Evolutionary conservation across 179 eudicot genomes (phyloP).

Genomic region (Camellia oleifera): DNA sequence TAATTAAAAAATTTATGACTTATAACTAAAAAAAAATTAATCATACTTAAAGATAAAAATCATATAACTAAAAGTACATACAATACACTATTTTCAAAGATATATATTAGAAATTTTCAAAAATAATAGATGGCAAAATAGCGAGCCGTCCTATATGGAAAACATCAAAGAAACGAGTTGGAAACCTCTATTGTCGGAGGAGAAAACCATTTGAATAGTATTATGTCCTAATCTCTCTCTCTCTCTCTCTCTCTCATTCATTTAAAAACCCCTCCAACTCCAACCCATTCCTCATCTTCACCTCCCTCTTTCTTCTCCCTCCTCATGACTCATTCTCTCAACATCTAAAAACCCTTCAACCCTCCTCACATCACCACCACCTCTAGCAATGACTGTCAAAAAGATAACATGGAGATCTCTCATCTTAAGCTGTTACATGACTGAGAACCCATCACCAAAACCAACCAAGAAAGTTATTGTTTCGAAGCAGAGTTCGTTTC

Average conservation of each 20-base stretch:
- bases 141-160: no score
- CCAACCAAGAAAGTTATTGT: constrained; percentile 12
- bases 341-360: no score
- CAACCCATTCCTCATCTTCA: constrained; percentile 9
- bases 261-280: constrained; percentile 4
- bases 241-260: not conserved
- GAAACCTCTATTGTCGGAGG: not conserved
- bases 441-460: constrained; percentile 1
- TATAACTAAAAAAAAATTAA: no score
- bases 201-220: not conserved
- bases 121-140: no score
- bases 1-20: not conserved
- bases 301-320: not conserved
- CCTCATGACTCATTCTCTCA: no score
- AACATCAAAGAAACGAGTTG: not conserved
- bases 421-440: constrained; percentile 22
- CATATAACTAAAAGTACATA: no score
- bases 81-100: no score
- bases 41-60: no score
- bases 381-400: constrained; percentile 20
- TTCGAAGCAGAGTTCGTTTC: constrained; percentile 33
- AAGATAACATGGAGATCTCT: constrained; percentile 27
- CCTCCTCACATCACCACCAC: no score
- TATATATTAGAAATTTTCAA: no score
- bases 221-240: not conserved